Conservation (phyloP, 768 basidiomycete genomes). For the Panus rudis region DNA sequence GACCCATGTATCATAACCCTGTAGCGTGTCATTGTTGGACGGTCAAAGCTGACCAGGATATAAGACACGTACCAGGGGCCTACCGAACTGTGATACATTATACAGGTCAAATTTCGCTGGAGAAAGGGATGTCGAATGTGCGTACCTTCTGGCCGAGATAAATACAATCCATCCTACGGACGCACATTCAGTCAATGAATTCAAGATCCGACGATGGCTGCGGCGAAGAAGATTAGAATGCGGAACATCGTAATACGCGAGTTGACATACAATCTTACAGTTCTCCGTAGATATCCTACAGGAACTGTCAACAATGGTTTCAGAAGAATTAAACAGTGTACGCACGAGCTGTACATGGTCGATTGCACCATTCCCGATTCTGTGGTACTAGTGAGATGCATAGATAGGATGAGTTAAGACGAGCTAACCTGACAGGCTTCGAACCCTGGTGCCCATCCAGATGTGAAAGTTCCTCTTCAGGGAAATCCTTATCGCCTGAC, state of each 20-base stretch:
- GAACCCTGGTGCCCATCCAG: conserved; percentile 86
- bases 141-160: conserved; percentile 89
- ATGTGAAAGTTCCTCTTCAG: conserved; percentile 78
- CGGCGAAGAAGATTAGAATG: no score
- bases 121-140: background rate
- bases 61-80: conserved; percentile 52
- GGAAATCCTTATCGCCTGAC: conserved; percentile 57
- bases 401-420: background rate
- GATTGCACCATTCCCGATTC: conserved; percentile 94
- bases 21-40: background rate
- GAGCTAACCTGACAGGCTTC: conserved; percentile 59
- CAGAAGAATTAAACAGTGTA: no score
- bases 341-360: conserved; percentile 82
- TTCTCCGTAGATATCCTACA: conserved; percentile 94
- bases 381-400: conserved; percentile 11
- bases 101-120: conserved; percentile 1
- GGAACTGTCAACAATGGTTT: no score
- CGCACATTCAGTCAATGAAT: background rate
- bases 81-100: conserved; percentile 54
- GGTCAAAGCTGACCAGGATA: background rate
- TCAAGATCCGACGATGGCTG: no score
- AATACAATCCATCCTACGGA: conserved; percentile 85
- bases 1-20: conserved; percentile 62
- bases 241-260: no score
- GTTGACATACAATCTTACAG: conserved; percentile 39